Conservation (phyloP, 2,329 filamentous ascomycete species). For the Alternaria conjuncta region DNA sequence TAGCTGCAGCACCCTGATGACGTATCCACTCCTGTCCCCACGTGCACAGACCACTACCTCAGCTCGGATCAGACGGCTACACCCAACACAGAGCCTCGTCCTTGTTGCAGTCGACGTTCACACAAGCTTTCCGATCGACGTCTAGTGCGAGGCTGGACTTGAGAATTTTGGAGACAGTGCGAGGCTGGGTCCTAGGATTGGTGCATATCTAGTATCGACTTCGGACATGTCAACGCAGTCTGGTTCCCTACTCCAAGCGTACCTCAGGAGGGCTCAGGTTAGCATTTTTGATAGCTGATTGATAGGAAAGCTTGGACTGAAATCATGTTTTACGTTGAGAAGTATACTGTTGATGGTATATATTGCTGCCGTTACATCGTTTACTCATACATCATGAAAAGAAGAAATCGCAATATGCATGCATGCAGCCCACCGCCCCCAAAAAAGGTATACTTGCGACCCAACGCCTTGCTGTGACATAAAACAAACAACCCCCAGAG, state of each 20-base stretch:
- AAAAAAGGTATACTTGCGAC: background rate
- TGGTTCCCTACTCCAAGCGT: background rate
- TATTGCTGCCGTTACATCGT: background rate
- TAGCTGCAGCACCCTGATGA: background rate
- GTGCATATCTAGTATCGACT: background rate
- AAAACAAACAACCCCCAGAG: background rate
- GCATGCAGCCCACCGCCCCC: background rate
- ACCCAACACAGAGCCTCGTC: background rate
- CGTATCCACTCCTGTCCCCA: background rate
- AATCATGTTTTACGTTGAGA: background rate
- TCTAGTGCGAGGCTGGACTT: background rate
- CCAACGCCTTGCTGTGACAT: background rate
- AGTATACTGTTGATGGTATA: background rate
- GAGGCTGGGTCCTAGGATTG: background rate
- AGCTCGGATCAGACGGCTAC: background rate
- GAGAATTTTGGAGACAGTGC: background rate
- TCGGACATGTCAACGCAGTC: background rate
- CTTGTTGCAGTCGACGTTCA: background rate
- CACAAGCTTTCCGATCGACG: constrained; percentile 3
- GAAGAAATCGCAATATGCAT: background rate
- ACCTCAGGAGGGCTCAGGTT: background rate
- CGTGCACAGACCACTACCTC: constrained; percentile 3
- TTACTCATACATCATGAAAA: background rate
- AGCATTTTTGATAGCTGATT: background rate
- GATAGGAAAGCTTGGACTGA: background rate